Evolutionary conservation across 169 alveolate species (phyloP).

Genomic region (Plasmodium gallinaceum): DNA sequence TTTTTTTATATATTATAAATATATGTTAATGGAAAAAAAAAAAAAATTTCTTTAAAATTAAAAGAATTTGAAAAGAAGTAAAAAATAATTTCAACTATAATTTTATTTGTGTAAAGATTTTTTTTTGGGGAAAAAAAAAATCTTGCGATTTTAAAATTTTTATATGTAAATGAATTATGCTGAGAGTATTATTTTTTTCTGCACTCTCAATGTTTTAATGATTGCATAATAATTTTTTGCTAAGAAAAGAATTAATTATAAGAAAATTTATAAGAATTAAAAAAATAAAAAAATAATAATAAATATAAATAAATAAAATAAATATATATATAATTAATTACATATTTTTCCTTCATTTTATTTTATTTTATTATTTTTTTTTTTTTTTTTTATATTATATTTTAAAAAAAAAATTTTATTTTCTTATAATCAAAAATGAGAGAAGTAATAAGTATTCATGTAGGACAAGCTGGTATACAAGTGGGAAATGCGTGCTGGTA

Average conservation of each 20-base stretch:
- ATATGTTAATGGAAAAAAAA: constrained; percentile 27
- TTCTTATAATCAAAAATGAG: constrained; percentile 59
- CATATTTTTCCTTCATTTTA: constrained; percentile 13
- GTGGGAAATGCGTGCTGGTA: constrained; percentile 93
- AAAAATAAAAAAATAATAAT: constrained; percentile 19
- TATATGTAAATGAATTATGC: neutral
- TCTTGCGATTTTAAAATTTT: constrained; percentile 17
- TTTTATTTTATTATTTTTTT: constrained; percentile 29
- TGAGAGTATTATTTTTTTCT: constrained; percentile 9
- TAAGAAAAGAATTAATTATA: constrained; percentile 2
- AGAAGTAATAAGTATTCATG: constrained; percentile 96
- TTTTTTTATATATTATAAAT: constrained; percentile 14
- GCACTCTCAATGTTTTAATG: constrained; percentile 30
- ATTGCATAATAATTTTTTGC: constrained; percentile 27
- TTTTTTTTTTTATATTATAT: constrained; percentile 34
- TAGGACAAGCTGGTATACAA: constrained; percentile 99
- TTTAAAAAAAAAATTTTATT: constrained; percentile 40
- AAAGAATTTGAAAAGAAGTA: neutral
- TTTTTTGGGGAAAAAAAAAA: constrained; percentile 31
- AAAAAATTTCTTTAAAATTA: constrained; percentile 4
- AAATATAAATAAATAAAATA: constrained; percentile 23
- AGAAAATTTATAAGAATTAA: constrained; percentile 8
- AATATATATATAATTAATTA: constrained; percentile 26
- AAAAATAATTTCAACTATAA: constrained; percentile 13
- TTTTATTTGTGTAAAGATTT: constrained; percentile 29